Percentiles rank a stretch among this genome's conserved stretches.
Evolutionary conservation across 371 early-diverging fungal genomes (phyloP).

Genomic region (Cokeromyces recurvatus): DNA sequence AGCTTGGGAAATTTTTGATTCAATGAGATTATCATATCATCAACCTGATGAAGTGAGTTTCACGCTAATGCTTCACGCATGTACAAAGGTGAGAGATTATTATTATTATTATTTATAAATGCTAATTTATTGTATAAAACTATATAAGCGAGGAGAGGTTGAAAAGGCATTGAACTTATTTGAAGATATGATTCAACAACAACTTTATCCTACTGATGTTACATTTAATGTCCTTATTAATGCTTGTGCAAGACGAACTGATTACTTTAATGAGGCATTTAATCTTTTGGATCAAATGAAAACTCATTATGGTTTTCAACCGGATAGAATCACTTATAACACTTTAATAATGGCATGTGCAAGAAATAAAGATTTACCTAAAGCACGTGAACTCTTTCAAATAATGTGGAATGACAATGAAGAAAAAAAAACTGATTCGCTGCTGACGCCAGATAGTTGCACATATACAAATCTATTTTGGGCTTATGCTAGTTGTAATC

Average conservation of each 20-base stretch:
- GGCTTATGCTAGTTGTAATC: constrained; percentile 55
- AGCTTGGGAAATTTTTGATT: constrained; percentile 90
- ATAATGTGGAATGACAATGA: constrained; percentile 45
- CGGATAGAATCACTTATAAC: constrained; percentile 76
- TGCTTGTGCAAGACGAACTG: constrained; percentile 77
- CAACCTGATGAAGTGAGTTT: constrained; percentile 77
- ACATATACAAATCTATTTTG: constrained; percentile 66
- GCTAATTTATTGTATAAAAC: constrained; percentile 5
- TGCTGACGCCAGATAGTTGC: constrained; percentile 47
- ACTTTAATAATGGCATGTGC: constrained; percentile 75
- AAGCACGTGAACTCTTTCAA: constrained; percentile 59
- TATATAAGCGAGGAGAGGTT: constrained; percentile 52
- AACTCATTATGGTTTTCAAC: constrained; percentile 69
- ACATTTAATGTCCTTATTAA: constrained; percentile 85
- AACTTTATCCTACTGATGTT: constrained; percentile 70
- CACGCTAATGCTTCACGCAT: constrained; percentile 88
- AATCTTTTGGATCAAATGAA: constrained; percentile 80
- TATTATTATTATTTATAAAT: too few species aligned
- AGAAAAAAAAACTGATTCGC: constrained; percentile 7
- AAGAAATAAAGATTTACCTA: constrained; percentile 54
- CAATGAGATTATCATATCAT: constrained; percentile 77
- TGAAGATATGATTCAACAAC: constrained; percentile 70
- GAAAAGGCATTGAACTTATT: constrained; percentile 82
- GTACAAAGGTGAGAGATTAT: constrained; percentile 56
- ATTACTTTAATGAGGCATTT: constrained; percentile 81